Evolutionary conservation across 495 filamentous ascomycete species (phyloP).

Genomic region (Hypomontagnella monticulosa): DNA sequence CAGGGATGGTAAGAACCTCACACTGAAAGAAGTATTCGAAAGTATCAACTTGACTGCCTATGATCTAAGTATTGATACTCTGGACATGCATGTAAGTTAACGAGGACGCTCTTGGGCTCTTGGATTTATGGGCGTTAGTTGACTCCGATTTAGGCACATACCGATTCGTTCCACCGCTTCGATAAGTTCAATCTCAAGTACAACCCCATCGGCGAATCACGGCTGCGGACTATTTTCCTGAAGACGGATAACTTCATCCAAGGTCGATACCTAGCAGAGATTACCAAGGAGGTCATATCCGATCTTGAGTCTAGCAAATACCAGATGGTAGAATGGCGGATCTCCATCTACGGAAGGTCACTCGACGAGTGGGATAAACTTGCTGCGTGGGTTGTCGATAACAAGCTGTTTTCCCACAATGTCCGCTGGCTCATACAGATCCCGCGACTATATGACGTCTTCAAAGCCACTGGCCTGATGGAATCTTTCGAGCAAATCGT

Average conservation of each 20-base stretch:
- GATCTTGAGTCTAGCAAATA: constrained; percentile 99
- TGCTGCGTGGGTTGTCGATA: constrained; percentile 98
- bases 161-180: constrained; percentile 97
- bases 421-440: constrained; percentile 98
- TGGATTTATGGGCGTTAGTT: background rate
- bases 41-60: constrained; percentile 97
- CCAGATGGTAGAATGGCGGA: constrained; percentile 99
- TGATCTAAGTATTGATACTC: constrained; percentile 96
- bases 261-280: constrained; percentile 94
- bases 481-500: constrained; percentile 89
- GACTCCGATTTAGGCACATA: constrained; percentile 74
- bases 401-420: constrained; percentile 96
- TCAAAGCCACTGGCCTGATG: constrained; percentile 88
- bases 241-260: constrained; percentile 99
- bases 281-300: constrained; percentile 97
- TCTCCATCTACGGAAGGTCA: constrained; percentile 92
- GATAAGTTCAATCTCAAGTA: constrained; percentile 99
- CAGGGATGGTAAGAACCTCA: constrained; percentile 91
- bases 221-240: constrained; percentile 92
- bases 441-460: constrained; percentile 93
- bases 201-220: constrained; percentile 95
- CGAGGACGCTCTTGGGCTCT: background rate
- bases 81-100: constrained; percentile 91
- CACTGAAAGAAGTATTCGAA: constrained; percentile 91
- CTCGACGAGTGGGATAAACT: constrained; percentile 98